These are phyloP conservation scores for Selaginella tamariscina DNA, from an alignment of 75 land plant species.

Conservation along the genomic window DNA sequence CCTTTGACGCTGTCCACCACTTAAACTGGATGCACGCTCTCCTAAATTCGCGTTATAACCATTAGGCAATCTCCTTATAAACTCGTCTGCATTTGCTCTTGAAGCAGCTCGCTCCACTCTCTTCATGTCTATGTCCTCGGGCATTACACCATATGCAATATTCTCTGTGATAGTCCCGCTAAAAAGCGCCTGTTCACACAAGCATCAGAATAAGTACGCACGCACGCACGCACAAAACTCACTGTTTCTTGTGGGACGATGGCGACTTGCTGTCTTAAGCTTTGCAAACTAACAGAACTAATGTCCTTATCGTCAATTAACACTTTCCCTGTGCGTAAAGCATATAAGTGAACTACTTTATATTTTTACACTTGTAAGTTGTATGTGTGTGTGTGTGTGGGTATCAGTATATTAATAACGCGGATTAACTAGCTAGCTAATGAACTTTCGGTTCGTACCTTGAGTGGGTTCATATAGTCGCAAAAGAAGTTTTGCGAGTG, in stretches of 20 bases:
- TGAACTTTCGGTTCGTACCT: constrained; percentile 27
- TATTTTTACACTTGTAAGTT: too few species aligned
- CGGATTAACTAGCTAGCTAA: too few species aligned
- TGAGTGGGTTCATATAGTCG: constrained; percentile 74
- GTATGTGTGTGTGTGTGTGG: too few species aligned
- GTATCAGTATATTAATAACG: too few species aligned
- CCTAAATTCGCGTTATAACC: constrained; percentile 64
- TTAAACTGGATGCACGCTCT: constrained; percentile 61
- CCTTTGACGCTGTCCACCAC: constrained; percentile 99
- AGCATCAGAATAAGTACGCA: background rate
- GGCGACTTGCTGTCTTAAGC: constrained; percentile 56
- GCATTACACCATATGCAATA: constrained; percentile 72
- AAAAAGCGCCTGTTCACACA: constrained; percentile 49
- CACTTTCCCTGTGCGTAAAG: constrained; percentile 40
- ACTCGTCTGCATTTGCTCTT: constrained; percentile 79
- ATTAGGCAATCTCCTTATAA: constrained; percentile 57
- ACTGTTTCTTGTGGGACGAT: constrained; percentile 85
- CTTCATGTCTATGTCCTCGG: constrained; percentile 50
- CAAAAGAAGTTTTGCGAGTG: constrained; percentile 71
- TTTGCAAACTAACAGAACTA: constrained; percentile 30
- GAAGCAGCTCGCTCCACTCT: constrained; percentile 53
- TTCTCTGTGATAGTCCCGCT: constrained; percentile 93
- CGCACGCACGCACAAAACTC: constrained; percentile 16
- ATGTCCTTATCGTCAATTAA: constrained; percentile 63
- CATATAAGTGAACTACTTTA: background rate